A percentile compares a stretch with the other conserved stretches of the same genome.
Evolutionary conservation across 495 filamentous ascomycete genomes (phyloP).

Genomic region (Cladorrhinum samala): DNA sequence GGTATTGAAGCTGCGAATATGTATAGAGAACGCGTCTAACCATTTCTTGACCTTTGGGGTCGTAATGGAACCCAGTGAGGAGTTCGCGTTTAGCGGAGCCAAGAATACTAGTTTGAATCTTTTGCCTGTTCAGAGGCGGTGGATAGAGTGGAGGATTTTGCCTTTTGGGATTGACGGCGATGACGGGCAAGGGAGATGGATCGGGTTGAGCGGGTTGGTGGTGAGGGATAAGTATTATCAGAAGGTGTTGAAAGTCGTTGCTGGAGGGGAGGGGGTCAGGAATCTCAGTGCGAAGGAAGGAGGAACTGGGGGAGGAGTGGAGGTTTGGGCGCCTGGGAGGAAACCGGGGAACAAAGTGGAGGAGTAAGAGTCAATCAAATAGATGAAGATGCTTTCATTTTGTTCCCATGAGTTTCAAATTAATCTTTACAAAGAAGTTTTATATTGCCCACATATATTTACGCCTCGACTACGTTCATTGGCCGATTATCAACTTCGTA

Average conservation of each 20-base stretch:
- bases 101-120: constrained; percentile 73
- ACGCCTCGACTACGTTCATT: no score
- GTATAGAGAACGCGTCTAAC: constrained; percentile 85
- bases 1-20: constrained; percentile 6
- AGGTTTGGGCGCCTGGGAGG: constrained; percentile 60
- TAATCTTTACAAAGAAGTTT: no score
- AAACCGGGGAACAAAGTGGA: no score
- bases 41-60: constrained; percentile 90
- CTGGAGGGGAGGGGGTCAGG: constrained; percentile 60
- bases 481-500: no score
- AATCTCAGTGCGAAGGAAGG: constrained; percentile 71
- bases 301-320: constrained; percentile 37
- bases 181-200: constrained; percentile 46
- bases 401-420: no score
- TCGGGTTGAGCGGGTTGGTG: constrained; percentile 57
- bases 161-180: constrained; percentile 25
- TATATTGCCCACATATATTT: no score
- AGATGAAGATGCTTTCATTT: no score
- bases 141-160: constrained; percentile 63
- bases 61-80: constrained; percentile 84
- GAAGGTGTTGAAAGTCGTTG: constrained; percentile 69
- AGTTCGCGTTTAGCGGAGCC: constrained; percentile 88
- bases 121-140: constrained; percentile 68
- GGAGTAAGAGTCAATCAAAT: no score
- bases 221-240: constrained; percentile 87